Evolutionary conservation across 495 filamentous ascomycete species (phyloP).

Genomic region (Cercophora newfieldiana): DNA sequence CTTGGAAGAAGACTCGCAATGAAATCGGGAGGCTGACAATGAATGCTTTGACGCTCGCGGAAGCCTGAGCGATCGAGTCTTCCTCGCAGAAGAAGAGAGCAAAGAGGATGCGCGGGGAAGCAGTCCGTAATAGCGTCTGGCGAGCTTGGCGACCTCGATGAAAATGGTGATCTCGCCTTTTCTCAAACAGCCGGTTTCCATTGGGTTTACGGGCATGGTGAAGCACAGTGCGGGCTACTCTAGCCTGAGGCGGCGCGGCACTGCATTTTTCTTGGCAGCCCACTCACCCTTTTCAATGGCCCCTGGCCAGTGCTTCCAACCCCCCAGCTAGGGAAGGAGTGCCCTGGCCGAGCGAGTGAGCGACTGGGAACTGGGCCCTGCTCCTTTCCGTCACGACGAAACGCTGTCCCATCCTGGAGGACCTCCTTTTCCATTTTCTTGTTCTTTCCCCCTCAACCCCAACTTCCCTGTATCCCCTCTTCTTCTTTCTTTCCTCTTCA

Average conservation of each 20-base stretch:
- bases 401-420: slow-evolving; percentile 32
- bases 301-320: slow-evolving; percentile 26
- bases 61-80: background rate
- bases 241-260: background rate
- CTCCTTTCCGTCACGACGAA: slow-evolving; percentile 32
- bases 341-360: slow-evolving; percentile 14
- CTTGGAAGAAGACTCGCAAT: background rate
- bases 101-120: background rate
- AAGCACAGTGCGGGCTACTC: slow-evolving; percentile 10
- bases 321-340: slow-evolving; percentile 18
- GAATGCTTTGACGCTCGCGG: background rate
- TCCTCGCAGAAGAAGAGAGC: background rate
- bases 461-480: slow-evolving; percentile 26
- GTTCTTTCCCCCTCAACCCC: slow-evolving; percentile 32
- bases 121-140: background rate
- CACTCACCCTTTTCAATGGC: slow-evolving; percentile 19
- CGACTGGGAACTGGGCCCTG: slow-evolving; percentile 23
- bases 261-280: slow-evolving; percentile 13
- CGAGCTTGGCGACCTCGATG: slow-evolving; percentile 4
- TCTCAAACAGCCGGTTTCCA: slow-evolving; percentile 12
- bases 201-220: background rate
- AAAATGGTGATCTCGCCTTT: slow-evolving; percentile 5
- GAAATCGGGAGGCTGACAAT: background rate
- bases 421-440: slow-evolving; percentile 34
- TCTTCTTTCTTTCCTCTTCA: slow-evolving; percentile 26